Evolutionary conservation across 2,329 filamentous ascomycete species (phyloP), one percentile per base, ranked within the genome.

Genomic region (Talaromyces sp.): DNA sequence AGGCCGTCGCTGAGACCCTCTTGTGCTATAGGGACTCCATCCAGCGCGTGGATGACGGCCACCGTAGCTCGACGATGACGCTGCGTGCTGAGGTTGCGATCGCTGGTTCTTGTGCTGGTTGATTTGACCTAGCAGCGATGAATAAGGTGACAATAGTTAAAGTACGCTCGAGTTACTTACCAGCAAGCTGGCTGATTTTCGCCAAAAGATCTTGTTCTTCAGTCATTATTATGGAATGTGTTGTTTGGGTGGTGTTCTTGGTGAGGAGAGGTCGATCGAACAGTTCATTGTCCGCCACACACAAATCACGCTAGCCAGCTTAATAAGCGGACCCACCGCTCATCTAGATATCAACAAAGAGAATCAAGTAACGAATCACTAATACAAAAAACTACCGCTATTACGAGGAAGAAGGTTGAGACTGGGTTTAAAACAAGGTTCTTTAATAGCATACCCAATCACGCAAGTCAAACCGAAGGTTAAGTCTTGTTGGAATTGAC

Each of bases 41-140:
- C 77, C 76, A 53, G 71, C 62, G 55, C 62, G 59, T 4, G 75
- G 69, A 42, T 63, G 68, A 55, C 69, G 72, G 59, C 70, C 64
- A 27, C 55, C 58, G 55, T 68, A 67, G 22, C n/a, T 55, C 7
- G 72, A 63, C 28, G 66, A 55, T 63, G 66, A 28, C 68, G 65
- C 39, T 69, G 69, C 42, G 32, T 67, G 60, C n/a, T 66, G 59
- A 6, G 65, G 55, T 10, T 71, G 68, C 2, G 68, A 59, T 7
- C 58, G 61, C 63, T 88, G 84, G 65, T 84, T 90, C 74, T 90
- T 92, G 78, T 90, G 88, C 58, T 87, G 85, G 72, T 92, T 92
- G 72, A 95, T 93, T 75, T 90, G 88, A 67, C 89, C 89, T 92
- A 65, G 10, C 44, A 51, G 62, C 54, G 42, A 44, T 53, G 30